A percentile compares a stretch with the other conserved stretches of the same genome.
Evolutionary conservation across 2,329 filamentous ascomycete genomes (phyloP).

Genomic region (Atkinsonella texensis): DNA sequence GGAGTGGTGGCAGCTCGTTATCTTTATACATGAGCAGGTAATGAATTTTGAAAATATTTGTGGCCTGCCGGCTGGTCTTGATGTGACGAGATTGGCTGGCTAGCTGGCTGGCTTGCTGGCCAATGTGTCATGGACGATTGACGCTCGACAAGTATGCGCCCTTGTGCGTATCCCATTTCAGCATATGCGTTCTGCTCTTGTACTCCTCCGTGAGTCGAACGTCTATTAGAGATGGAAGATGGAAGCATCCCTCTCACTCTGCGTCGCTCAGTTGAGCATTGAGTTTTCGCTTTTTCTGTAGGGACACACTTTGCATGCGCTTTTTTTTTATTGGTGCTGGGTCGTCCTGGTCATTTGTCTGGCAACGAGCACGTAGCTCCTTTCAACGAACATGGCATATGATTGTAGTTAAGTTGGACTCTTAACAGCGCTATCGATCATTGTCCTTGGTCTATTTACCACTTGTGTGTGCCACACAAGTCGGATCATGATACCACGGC

Average conservation of each 20-base stretch:
- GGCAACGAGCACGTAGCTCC: too few species aligned
- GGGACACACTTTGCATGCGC: slow-evolving; percentile 24
- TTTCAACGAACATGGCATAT: too few species aligned
- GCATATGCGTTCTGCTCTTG: slow-evolving; percentile 40
- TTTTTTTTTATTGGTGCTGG: not conserved
- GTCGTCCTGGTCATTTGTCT: too few species aligned
- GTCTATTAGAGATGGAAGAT: slow-evolving; percentile 44
- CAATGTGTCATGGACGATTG: not conserved
- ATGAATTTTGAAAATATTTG: not conserved
- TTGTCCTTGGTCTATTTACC: too few species aligned
- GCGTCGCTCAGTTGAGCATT: slow-evolving; percentile 31
- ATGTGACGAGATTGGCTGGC: not conserved
- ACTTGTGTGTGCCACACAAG: too few species aligned
- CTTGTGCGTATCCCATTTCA: slow-evolving; percentile 29
- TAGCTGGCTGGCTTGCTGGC: not conserved
- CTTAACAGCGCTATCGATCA: too few species aligned
- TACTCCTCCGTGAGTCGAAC: slow-evolving; percentile 38
- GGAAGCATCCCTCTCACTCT: slow-evolving; percentile 39
- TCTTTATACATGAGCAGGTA: not conserved
- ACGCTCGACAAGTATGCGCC: not conserved
- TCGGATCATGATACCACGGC: too few species aligned
- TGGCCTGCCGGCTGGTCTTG: not conserved
- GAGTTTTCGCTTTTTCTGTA: slow-evolving; percentile 36
- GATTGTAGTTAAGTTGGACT: too few species aligned
- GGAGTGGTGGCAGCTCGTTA: too few species aligned